These are phyloP conservation scores for Agrocybe praecox DNA, from an alignment of 768 basidiomycete genomes.

Conservation along the genomic window DNA sequence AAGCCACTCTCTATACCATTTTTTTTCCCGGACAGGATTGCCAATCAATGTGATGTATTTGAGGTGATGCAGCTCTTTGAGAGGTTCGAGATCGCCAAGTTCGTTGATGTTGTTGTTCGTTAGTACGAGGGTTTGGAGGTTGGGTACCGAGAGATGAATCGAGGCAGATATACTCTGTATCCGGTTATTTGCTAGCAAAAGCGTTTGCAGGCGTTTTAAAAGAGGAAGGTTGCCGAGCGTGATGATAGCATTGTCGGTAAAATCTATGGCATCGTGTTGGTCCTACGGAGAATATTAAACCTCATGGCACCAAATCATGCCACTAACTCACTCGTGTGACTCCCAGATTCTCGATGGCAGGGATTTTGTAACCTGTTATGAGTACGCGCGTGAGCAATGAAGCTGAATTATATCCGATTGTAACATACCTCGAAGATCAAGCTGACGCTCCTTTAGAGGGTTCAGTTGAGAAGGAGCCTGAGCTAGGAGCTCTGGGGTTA, in stretches of 20 bases:
- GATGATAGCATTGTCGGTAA: slow-evolving; percentile 89
- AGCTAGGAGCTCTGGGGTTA: slow-evolving; percentile 92
- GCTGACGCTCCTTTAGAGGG: slow-evolving; percentile 85
- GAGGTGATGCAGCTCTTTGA: slow-evolving; percentile 74
- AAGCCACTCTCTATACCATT: slow-evolving; percentile 97
- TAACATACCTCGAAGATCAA: slow-evolving; percentile 82
- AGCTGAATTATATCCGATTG: slow-evolving; percentile 1
- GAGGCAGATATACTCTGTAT: slow-evolving; percentile 82
- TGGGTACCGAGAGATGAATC: slow-evolving; percentile 81
- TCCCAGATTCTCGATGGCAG: slow-evolving; percentile 95
- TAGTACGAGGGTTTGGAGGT: slow-evolving; percentile 80
- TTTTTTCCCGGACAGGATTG: slow-evolving; percentile 86
- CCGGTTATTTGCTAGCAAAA: slow-evolving; percentile 90
- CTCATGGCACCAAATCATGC: slow-evolving; percentile 4
- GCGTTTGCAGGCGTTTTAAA: slow-evolving; percentile 80
- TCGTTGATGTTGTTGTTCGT: slow-evolving; percentile 82
- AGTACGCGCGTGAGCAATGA: slow-evolving; percentile 20
- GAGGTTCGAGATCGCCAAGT: slow-evolving; percentile 83
- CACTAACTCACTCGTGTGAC: slow-evolving; percentile 71
- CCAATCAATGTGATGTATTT: slow-evolving; percentile 78
- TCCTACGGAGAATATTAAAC: slow-evolving; percentile 51
- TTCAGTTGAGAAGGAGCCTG: slow-evolving; percentile 79
- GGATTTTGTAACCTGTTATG: slow-evolving; percentile 84
- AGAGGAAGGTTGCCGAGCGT: slow-evolving; percentile 85
- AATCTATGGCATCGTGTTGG: slow-evolving; percentile 92